These are phyloP conservation scores for Neopestalotiopsis rosae DNA, from an alignment of 2,329 filamentous ascomycete genomes.

Conservation along the genomic window DNA sequence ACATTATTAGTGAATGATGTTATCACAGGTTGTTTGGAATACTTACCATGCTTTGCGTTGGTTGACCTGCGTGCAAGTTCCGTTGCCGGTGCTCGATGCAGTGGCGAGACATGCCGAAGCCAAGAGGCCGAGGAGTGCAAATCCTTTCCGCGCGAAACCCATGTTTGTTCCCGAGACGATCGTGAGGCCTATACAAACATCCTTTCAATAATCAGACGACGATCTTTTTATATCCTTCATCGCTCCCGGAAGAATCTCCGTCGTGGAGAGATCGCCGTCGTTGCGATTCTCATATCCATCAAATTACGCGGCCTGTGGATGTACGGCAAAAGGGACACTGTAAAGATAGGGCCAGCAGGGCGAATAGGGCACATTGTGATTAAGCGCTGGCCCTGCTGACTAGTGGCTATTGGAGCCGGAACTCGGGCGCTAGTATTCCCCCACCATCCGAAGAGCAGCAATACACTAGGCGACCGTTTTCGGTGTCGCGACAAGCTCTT, in stretches of 20 bases:
- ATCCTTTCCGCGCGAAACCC: not conserved
- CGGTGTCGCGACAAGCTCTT: too few relatives aligned
- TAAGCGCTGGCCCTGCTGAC: too few relatives aligned
- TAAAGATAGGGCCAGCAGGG: too few relatives aligned
- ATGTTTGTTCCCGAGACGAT: not conserved
- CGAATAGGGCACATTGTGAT: too few relatives aligned
- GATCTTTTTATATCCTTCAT: not conserved
- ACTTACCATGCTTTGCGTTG: not conserved
- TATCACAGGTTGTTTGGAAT: not conserved
- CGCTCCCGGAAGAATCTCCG: not conserved
- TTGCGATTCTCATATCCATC: not conserved
- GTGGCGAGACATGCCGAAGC: not conserved
- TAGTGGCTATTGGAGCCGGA: too few relatives aligned
- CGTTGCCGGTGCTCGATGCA: not conserved
- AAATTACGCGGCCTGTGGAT: not conserved
- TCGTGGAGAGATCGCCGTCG: not conserved
- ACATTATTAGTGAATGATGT: not conserved
- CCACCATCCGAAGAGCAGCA: too few relatives aligned
- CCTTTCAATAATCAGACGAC: not conserved
- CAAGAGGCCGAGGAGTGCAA: not conserved
- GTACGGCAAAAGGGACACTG: not conserved
- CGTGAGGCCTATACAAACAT: not conserved
- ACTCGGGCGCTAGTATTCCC: too few relatives aligned
- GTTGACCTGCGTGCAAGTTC: not conserved
- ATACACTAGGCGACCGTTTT: too few relatives aligned